Evolutionary conservation across 306 rosid genomes (phyloP), one percentile per base, ranked within the genome.

Genomic region (Canavalia gladiata): DNA sequence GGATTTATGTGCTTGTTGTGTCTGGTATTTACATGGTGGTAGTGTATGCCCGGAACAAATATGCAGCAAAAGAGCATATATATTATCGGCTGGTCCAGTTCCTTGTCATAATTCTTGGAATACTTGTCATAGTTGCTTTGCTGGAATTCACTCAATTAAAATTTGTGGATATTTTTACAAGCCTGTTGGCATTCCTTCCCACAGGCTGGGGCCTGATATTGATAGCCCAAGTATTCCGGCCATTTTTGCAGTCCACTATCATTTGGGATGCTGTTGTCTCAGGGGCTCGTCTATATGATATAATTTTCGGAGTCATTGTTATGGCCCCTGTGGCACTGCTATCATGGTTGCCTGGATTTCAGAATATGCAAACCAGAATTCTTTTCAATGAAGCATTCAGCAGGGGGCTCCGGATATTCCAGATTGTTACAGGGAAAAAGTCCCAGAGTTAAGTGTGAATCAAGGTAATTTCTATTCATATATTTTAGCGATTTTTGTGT

Each of bases 331-430:
- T 87, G 46, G 89, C 87, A 80, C 33, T 87, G 64, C 81, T 87
- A 30, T 83, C 89, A 46, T 87, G 89, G 87, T 72, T 87, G 81
- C 89, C 89, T 34, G 89, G 89, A 43, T 83, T 87, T 80, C 89
- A 87, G 73, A 80, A 82, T 54, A 87, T 87, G 89, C 89, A 87
- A 77, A 87, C 89, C 62, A 80, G 85, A 83, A 81, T 83, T 59
- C 89, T 87, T 65, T 87, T 87, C 81, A 87, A 87, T 67, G 87
- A 83, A 66, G 89, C 89, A 80, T 87, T 87, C 80, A 87, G 89
- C 83, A 80, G 89, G 76, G 89, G 89, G 46, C 87, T 87, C 54
- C 87, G 87, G 68, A 87, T 87, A 66, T 87, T 79, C 87, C 89
- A 80, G 81, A 80, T 87, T 72, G 51, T 87, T 31, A 87, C 87